phyloP scores from a whole-genome alignment of 306 rosid species.

The Cucurbita moschata region DNA sequence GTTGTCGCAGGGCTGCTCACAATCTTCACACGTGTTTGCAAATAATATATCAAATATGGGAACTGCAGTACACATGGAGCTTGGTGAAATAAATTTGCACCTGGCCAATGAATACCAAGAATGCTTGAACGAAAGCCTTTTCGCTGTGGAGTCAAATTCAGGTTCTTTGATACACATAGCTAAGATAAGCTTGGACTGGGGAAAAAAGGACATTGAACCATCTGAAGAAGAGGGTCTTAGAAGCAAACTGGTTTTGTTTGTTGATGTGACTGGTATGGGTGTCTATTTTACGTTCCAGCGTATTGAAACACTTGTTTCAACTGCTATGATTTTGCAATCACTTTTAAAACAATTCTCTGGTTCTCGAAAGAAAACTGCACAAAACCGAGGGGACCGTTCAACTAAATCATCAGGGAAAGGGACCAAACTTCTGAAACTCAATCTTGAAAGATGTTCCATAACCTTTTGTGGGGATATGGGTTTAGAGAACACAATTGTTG shows the following conservation, averaged over 20 bases:
- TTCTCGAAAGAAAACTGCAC: constrained; percentile 41
- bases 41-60: constrained; percentile 77
- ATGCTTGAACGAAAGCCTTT: constrained; percentile 73
- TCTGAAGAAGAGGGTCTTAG: constrained; percentile 55
- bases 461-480: constrained; percentile 65
- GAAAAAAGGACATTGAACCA: constrained; percentile 67
- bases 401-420: constrained; percentile 77
- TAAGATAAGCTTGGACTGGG: constrained; percentile 92
- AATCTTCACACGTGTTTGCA: constrained; percentile 77
- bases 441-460: constrained; percentile 70
- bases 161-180: constrained; percentile 76
- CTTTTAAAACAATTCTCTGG: constrained; percentile 46
- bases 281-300: constrained; percentile 60
- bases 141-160: constrained; percentile 79
- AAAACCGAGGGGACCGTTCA: constrained; percentile 39
- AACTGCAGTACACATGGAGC: constrained; percentile 68
- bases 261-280: constrained; percentile 88
- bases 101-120: constrained; percentile 90
- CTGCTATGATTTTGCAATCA: constrained; percentile 65
- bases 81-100: constrained; percentile 87
- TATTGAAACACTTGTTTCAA: constrained; percentile 69
- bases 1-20: constrained; percentile 62
- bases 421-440: constrained; percentile 53
- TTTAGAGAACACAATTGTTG: constrained; percentile 54
- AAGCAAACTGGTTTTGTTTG: constrained; percentile 51